phyloP scores from a whole-genome alignment of 495 filamentous ascomycete species.

The Cladorrhinum samala region DNA sequence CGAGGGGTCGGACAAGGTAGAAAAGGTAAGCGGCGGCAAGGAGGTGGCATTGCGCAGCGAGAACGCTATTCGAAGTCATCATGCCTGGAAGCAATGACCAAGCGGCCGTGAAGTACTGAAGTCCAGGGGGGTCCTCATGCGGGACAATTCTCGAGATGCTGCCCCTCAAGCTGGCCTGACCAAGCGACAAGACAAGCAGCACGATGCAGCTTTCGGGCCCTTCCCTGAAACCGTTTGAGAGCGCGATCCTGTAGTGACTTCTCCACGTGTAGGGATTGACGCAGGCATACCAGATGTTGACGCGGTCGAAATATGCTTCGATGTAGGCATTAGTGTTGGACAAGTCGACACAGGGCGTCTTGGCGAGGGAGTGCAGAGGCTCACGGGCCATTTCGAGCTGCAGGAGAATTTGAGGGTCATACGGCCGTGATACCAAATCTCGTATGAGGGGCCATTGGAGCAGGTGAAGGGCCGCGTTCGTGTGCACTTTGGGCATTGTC shows the following conservation, averaged over 20 bases:
- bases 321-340: slow-evolving; percentile 69
- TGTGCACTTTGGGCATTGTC: slow-evolving; percentile 78
- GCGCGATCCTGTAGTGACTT: slow-evolving; percentile 65
- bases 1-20: slow-evolving; percentile 72
- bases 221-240: slow-evolving; percentile 65
- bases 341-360: slow-evolving; percentile 58
- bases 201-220: slow-evolving; percentile 78
- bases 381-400: slow-evolving; percentile 78
- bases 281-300: slow-evolving; percentile 80
- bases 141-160: slow-evolving; percentile 67
- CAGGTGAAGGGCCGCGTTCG: slow-evolving; percentile 69
- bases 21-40: slow-evolving; percentile 75
- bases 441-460: slow-evolving; percentile 76
- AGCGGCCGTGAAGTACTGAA: slow-evolving; percentile 72
- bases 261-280: slow-evolving; percentile 79
- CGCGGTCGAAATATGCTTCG: slow-evolving; percentile 69
- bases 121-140: slow-evolving; percentile 67
- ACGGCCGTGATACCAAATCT: slow-evolving; percentile 66
- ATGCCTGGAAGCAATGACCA: slow-evolving; percentile 70
- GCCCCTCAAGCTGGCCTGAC: slow-evolving; percentile 61
- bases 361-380: slow-evolving; percentile 59
- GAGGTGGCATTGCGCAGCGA: slow-evolving; percentile 72
- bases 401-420: slow-evolving; percentile 69
- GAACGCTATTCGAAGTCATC: slow-evolving; percentile 71
- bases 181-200: slow-evolving; percentile 71